Evolutionary conservation across 1,284 basidiomycete genomes (phyloP).

Genomic region (Fomitopsis betulina): DNA sequence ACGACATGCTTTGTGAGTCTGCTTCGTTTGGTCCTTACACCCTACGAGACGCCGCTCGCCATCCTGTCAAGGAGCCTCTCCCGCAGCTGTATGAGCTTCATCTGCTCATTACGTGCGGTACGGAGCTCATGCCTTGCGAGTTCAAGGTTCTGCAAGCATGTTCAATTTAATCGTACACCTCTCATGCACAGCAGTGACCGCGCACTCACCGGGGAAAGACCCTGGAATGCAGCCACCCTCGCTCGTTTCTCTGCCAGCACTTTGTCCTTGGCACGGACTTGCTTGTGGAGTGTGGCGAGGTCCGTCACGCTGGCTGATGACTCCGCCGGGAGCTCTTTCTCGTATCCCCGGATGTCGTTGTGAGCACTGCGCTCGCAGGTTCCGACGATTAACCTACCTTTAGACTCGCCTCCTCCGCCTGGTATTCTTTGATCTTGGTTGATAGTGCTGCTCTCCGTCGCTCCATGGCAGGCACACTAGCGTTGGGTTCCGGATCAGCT

Average conservation of each 20-base stretch:
- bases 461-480: constrained; percentile 29
- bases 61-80: constrained; percentile 43
- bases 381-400: constrained; percentile 14
- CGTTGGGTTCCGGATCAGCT: constrained; percentile 21
- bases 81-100: constrained; percentile 39
- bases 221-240: constrained; percentile 41
- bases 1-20: background rate
- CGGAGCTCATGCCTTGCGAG: constrained; percentile 39
- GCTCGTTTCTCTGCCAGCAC: constrained; percentile 39
- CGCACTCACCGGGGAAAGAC: constrained; percentile 40
- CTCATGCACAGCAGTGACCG: background rate
- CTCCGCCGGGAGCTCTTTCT: constrained; percentile 29
- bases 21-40: background rate
- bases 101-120: constrained; percentile 37
- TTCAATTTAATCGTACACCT: background rate
- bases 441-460: constrained; percentile 33
- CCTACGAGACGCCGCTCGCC: constrained; percentile 19
- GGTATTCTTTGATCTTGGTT: constrained; percentile 42
- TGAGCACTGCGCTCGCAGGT: background rate
- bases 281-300: constrained; percentile 32
- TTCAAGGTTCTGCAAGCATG: constrained; percentile 36
- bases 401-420: constrained; percentile 32
- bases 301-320: constrained; percentile 33
- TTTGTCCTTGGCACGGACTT: constrained; percentile 30
- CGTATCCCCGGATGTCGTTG: background rate